Percentiles rank a stretch among this genome's conserved stretches.
Conservation (phyloP, 345 rosid species). For the Ricinus communis region DNA sequence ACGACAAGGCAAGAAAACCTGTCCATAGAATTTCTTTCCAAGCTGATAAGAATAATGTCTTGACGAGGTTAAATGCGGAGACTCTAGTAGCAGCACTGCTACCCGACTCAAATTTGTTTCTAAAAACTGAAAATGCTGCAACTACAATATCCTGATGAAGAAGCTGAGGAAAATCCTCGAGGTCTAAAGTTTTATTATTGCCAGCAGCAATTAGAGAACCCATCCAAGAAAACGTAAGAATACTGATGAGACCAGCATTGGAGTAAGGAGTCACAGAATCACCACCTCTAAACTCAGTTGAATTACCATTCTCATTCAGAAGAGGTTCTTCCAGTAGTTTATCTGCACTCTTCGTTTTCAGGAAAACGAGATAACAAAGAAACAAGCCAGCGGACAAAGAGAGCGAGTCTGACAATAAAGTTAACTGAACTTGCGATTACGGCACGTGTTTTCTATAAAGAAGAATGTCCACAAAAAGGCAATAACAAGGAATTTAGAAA, state of each 20-base stretch:
- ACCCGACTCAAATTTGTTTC: constrained; percentile 21
- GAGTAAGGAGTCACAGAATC: constrained; percentile 23
- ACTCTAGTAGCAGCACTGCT: too few species aligned
- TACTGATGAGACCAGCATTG: constrained; percentile 27
- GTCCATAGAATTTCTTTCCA: too few species aligned
- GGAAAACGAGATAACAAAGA: constrained; percentile 49
- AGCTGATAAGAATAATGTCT: too few species aligned
- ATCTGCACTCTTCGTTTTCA: constrained; percentile 28
- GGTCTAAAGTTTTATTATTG: constrained; percentile 26
- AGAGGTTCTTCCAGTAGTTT: constrained; percentile 42
- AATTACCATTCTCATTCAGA: constrained; percentile 19
- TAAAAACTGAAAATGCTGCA: constrained; percentile 20
- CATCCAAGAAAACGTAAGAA: constrained; percentile 27
- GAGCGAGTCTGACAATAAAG: constrained; percentile 48
- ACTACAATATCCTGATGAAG: constrained; percentile 21
- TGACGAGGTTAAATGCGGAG: too few species aligned
- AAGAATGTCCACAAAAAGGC: constrained; percentile 50
- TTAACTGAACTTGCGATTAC: constrained; percentile 26
- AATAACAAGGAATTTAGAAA: constrained; percentile 52
- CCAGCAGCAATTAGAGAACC: constrained; percentile 25
- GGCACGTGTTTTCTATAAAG: constrained; percentile 27
- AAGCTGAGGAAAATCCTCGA: constrained; percentile 31
- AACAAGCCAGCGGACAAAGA: constrained; percentile 45
- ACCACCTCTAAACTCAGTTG: constrained; percentile 24
- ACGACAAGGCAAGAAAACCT: too few species aligned